Evolutionary conservation across 2,329 filamentous ascomycete species (phyloP).

Genomic region (Microascus cirrosus): DNA sequence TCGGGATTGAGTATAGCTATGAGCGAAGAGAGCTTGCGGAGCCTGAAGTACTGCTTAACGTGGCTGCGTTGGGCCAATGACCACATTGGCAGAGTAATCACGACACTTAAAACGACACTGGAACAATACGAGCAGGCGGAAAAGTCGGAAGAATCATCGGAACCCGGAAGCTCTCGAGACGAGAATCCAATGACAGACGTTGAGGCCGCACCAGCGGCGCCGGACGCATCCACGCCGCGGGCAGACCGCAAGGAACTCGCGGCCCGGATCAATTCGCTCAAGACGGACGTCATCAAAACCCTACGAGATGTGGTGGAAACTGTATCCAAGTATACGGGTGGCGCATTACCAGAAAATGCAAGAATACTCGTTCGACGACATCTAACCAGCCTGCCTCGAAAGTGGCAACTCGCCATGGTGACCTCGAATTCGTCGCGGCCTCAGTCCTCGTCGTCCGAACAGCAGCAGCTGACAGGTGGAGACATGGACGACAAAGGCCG

Average conservation of each 20-base stretch:
- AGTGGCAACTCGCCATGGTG: constrained; percentile 65
- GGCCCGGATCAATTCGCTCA: constrained; percentile 55
- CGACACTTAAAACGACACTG: constrained; percentile 61
- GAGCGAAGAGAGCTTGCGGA: constrained; percentile 76
- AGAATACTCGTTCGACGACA: constrained; percentile 72
- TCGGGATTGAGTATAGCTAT: constrained; percentile 86
- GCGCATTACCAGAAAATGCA: constrained; percentile 82
- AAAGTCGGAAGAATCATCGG: constrained; percentile 2
- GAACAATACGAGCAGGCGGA: constrained; percentile 59
- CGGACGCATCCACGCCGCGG: constrained; percentile 9
- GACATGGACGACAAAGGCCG: constrained; percentile 20
- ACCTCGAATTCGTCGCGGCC: constrained; percentile 9
- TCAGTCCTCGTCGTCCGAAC: constrained; percentile 10
- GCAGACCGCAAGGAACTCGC: constrained; percentile 37
- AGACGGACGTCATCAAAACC: constrained; percentile 62
- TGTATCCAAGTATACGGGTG: constrained; percentile 84
- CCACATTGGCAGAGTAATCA: constrained; percentile 66
- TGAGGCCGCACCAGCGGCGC: constrained; percentile 9
- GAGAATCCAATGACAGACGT: constrained; percentile 15
- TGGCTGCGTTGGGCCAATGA: constrained; percentile 75
- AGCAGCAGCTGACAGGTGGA: constrained; percentile 15
- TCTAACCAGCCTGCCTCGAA: constrained; percentile 71
- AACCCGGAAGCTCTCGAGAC: constrained; percentile 4
- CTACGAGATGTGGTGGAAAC: constrained; percentile 73
- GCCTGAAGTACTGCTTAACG: constrained; percentile 71